Evolutionary conservation across 2,329 filamentous ascomycete species (phyloP).

Genomic region (Penicillium italicum): DNA sequence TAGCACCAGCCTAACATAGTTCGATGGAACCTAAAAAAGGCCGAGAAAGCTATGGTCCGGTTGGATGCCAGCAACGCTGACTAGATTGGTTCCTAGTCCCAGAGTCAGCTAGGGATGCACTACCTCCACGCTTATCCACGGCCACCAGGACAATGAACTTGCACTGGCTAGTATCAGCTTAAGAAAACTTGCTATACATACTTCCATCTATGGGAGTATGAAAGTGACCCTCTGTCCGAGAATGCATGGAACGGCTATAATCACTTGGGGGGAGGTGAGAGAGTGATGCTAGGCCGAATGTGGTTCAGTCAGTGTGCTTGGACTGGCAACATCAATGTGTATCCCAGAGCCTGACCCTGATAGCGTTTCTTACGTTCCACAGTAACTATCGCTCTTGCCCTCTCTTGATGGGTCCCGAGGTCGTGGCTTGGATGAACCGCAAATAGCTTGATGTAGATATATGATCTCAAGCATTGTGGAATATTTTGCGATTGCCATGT

Average conservation of each 20-base stretch:
- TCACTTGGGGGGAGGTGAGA: no score
- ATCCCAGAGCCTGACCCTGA: no score
- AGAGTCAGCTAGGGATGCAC: neutral
- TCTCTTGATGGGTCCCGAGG: no score
- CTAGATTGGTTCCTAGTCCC: neutral
- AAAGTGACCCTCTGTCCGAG: neutral
- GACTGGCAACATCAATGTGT: no score
- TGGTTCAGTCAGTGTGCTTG: neutral
- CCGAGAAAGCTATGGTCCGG: neutral
- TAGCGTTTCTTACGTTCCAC: neutral
- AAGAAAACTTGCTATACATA: neutral
- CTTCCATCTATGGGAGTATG: neutral
- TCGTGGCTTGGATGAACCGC: neutral
- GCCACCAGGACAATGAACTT: neutral
- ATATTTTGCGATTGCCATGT: neutral
- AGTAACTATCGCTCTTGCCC: neutral
- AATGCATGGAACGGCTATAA: neutral
- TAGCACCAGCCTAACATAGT: neutral
- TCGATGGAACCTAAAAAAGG: no score
- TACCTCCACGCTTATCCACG: neutral
- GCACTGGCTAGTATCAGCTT: neutral
- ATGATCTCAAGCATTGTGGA: neutral
- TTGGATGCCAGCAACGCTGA: neutral
- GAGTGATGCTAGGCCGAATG: neutral
- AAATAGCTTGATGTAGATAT: neutral